These are phyloP conservation scores for Plasmodium berghei DNA, from an alignment of 169 alveolate species.

Conservation along the genomic window DNA sequence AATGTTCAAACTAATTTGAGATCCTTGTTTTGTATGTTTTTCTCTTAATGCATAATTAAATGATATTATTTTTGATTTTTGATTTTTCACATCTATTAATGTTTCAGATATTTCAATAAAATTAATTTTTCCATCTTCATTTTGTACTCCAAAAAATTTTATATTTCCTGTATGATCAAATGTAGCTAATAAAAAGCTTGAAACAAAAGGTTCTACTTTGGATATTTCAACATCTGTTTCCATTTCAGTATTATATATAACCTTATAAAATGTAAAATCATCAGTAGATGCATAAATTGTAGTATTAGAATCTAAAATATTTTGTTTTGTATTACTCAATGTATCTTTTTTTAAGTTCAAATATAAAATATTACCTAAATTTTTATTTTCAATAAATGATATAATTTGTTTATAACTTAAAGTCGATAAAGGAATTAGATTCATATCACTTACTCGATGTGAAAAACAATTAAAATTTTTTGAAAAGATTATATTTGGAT, in stretches of 20 bases:
- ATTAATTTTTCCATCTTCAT: neutral
- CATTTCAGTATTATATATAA: conserved; percentile 9
- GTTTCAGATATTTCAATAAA: conserved; percentile 15
- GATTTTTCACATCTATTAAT: conserved; percentile 60
- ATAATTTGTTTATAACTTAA: conserved; percentile 5
- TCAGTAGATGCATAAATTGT: neutral
- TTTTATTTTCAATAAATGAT: neutral
- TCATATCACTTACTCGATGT: conserved; percentile 73
- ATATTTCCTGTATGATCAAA: conserved; percentile 57
- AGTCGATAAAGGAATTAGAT: conserved; percentile 30
- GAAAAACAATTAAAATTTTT: conserved; percentile 53
- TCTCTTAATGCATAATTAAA: conserved; percentile 47
- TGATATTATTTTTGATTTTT: conserved; percentile 59
- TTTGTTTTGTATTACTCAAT: neutral
- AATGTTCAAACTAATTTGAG: conserved; percentile 19
- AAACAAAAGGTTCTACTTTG: neutral
- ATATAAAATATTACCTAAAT: conserved; percentile 22
- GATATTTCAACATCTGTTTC: neutral
- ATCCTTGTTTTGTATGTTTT: conserved; percentile 7
- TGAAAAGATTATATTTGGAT: neutral
- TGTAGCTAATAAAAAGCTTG: neutral
- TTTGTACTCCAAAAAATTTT: conserved; percentile 23
- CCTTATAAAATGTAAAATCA: conserved; percentile 8
- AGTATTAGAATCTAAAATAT: neutral
- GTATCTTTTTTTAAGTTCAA: conserved; percentile 14